These are phyloP conservation scores for Hyparrhenia diplandra DNA, from an alignment of 176 grass and related monocot genomes.

Conservation along the genomic window DNA sequence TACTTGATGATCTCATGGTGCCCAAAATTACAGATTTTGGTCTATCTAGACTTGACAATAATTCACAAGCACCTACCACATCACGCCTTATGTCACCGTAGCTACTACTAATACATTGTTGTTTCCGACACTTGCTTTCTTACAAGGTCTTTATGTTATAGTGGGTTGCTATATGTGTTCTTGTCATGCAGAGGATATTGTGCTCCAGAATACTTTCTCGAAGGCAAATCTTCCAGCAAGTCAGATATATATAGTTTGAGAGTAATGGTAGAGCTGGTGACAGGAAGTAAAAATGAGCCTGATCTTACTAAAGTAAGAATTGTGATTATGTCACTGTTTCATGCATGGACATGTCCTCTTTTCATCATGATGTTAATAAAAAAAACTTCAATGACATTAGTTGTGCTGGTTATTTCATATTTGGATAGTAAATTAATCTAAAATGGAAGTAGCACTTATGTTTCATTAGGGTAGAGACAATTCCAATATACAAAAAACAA, in stretches of 20 bases:
- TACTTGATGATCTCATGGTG: background rate
- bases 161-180: background rate
- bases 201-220: background rate
- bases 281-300: background rate
- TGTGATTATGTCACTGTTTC: background rate
- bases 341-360: background rate
- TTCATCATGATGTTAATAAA: background rate
- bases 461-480: no score
- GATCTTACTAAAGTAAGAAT: background rate
- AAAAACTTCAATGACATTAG: no score
- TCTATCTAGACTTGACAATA: background rate
- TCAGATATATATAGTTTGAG: background rate
- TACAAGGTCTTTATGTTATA: background rate
- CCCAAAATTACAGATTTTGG: constrained; percentile 5
- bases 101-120: background rate
- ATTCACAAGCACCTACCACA: background rate
- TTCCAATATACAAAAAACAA: no score
- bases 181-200: background rate
- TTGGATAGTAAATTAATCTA: no score
- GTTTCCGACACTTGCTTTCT: background rate
- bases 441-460: no score
- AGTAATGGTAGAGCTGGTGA: background rate
- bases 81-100: background rate
- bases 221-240: background rate
- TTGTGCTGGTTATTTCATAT: no score